Percentiles rank a stretch among this genome's conserved stretches.
Conservation (phyloP, 257 asterid species). For the Solanum habrochaites region DNA sequence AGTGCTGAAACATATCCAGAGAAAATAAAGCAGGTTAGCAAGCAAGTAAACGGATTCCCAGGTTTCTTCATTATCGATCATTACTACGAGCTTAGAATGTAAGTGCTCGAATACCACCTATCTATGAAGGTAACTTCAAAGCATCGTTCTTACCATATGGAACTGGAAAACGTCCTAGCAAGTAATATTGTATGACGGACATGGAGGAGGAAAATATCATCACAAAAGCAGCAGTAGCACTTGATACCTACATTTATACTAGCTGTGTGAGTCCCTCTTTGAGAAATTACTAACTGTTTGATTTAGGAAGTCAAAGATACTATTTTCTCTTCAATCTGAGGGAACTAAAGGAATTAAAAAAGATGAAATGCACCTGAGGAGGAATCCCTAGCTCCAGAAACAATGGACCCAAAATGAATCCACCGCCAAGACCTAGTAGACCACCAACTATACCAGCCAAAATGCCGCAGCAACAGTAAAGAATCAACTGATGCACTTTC, state of each 20-base stretch:
- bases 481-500: constrained; percentile 33
- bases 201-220: constrained; percentile 54
- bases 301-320: neutral
- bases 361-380: constrained; percentile 33
- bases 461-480: constrained; percentile 41
- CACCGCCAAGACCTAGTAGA: constrained; percentile 61
- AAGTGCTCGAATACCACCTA: neutral
- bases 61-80: neutral
- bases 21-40: neutral
- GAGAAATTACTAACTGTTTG: neutral
- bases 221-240: constrained; percentile 48
- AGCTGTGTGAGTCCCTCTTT: too few species aligned
- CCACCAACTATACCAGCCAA: constrained; percentile 58
- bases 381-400: constrained; percentile 49
- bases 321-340: neutral
- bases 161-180: constrained; percentile 44
- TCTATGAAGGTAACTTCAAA: neutral
- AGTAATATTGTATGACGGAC: constrained; percentile 53
- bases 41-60: neutral
- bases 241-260: constrained; percentile 29
- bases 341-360: neutral
- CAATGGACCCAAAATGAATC: constrained; percentile 54
- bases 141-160: constrained; percentile 19
- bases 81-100: neutral
- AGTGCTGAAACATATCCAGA: constrained; percentile 24